These are phyloP conservation scores for Thelephora terrestris DNA, from an alignment of 1,284 basidiomycete genomes.

Conservation along the genomic window DNA sequence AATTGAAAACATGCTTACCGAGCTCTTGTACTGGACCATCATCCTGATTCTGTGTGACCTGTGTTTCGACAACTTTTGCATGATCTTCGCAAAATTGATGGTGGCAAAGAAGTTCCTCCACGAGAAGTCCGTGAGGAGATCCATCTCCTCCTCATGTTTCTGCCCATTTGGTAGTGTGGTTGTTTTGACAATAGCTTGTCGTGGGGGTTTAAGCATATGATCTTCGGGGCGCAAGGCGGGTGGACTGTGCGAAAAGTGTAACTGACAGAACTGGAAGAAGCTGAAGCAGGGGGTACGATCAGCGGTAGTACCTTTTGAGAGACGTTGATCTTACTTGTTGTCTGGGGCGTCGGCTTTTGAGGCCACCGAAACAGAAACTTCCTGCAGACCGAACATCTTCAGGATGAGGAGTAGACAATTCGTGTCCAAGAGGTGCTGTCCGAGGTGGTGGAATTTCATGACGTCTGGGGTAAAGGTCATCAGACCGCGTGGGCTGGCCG, in stretches of 20 bases:
- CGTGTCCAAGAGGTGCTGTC: constrained; percentile 89
- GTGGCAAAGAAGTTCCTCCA: constrained; percentile 98
- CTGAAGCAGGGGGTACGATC: constrained; percentile 30
- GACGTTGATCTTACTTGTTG: constrained; percentile 52
- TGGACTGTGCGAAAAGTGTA: constrained; percentile 58
- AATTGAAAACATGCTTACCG: constrained; percentile 42
- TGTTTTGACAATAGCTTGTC: constrained; percentile 45
- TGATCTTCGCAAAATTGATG: constrained; percentile 97
- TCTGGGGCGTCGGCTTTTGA: constrained; percentile 86
- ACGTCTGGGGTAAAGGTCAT: constrained; percentile 47
- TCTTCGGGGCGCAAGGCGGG: constrained; percentile 46
- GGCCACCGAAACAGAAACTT: constrained; percentile 75
- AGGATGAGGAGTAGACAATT: constrained; percentile 91
- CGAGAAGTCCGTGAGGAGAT: constrained; percentile 88
- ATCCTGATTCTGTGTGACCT: constrained; percentile 92
- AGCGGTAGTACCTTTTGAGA: constrained; percentile 3
- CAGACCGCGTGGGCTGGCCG: constrained; percentile 3
- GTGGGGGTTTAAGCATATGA: constrained; percentile 44
- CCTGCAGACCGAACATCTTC: constrained; percentile 97
- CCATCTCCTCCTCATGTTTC: constrained; percentile 75
- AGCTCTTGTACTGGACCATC: constrained; percentile 97
- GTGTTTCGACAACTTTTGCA: constrained; percentile 96
- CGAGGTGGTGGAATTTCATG: constrained; percentile 98
- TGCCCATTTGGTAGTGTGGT: constrained; percentile 58
- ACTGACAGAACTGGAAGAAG: constrained; percentile 92